These are phyloP conservation scores for Amphichorda felina DNA, from an alignment of 2,329 filamentous ascomycete genomes.

Conservation along the genomic window DNA sequence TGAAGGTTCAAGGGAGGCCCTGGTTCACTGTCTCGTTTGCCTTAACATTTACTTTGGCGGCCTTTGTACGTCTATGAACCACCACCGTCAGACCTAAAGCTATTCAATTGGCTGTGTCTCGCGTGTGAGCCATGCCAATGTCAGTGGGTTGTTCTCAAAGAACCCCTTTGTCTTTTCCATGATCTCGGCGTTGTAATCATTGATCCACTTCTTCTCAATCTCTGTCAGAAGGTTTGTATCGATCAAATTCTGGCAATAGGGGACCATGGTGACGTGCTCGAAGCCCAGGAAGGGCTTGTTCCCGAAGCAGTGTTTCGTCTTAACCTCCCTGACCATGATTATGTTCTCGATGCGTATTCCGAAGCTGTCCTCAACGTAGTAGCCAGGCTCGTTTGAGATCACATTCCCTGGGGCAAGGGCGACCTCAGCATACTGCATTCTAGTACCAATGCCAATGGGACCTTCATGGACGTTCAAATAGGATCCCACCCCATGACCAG, in stretches of 20 bases:
- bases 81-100: background rate
- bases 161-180: slow-evolving; percentile 67
- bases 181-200: slow-evolving; percentile 73
- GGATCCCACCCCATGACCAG: slow-evolving; percentile 89
- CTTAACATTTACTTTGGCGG: slow-evolving; percentile 58
- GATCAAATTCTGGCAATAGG: slow-evolving; percentile 82
- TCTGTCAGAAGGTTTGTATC: slow-evolving; percentile 60
- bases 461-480: slow-evolving; percentile 97
- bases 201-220: slow-evolving; percentile 75
- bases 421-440: slow-evolving; percentile 85
- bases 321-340: slow-evolving; percentile 77
- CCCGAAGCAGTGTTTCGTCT: slow-evolving; percentile 79
- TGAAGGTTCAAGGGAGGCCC: slow-evolving; percentile 42
- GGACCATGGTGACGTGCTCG: slow-evolving; percentile 95
- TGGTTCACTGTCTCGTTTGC: slow-evolving; percentile 60
- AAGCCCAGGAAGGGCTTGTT: slow-evolving; percentile 93
- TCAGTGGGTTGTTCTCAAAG: slow-evolving; percentile 62
- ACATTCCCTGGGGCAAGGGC: slow-evolving; percentile 86
- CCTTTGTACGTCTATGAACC: slow-evolving; percentile 30
- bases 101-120: slow-evolving; percentile 58
- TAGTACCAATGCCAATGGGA: slow-evolving; percentile 88
- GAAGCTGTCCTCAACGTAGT: slow-evolving; percentile 91
- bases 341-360: slow-evolving; percentile 97
- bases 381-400: slow-evolving; percentile 90
- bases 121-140: slow-evolving; percentile 69